phyloP scores from a whole-genome alignment of 768 basidiomycete species.

The Collybia mongolica region DNA sequence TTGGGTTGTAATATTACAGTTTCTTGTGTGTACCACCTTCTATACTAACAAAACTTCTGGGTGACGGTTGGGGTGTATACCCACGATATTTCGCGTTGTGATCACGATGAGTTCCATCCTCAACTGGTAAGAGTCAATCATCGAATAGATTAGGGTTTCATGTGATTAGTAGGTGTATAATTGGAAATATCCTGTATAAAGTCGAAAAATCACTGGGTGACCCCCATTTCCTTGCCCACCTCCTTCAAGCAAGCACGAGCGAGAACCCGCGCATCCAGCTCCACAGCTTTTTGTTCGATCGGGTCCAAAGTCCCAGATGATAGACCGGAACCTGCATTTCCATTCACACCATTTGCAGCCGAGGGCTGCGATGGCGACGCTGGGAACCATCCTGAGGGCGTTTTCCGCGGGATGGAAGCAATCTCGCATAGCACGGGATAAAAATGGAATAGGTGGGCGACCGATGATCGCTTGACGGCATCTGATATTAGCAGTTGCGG shows the following conservation, averaged over 20 bases:
- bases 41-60: too few species aligned
- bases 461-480: slow-evolving; percentile 68
- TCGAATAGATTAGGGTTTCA: too few species aligned
- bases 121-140: too few species aligned
- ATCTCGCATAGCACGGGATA: slow-evolving; percentile 81
- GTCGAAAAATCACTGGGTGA: slow-evolving; percentile 9
- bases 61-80: too few species aligned
- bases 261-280: slow-evolving; percentile 65
- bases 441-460: slow-evolving; percentile 88
- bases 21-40: too few species aligned
- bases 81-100: too few species aligned
- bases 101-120: too few species aligned
- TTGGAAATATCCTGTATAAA: too few species aligned
- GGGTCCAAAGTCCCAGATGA: slow-evolving; percentile 1
- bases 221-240: slow-evolving; percentile 75
- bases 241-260: slow-evolving; percentile 67
- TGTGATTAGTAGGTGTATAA: too few species aligned
- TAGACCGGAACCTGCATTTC: slow-evolving; percentile 10
- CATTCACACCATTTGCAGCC: slow-evolving; percentile 3
- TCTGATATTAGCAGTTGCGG: slow-evolving; percentile 64
- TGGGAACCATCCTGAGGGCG: slow-evolving; percentile 67
- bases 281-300: slow-evolving; percentile 29
- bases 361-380: slow-evolving; percentile 11
- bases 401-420: slow-evolving; percentile 64
- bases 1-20: too few species aligned